These are phyloP conservation scores for Pyrus betulifolia DNA, from an alignment of 306 rosid genomes.

Conservation along the genomic window DNA sequence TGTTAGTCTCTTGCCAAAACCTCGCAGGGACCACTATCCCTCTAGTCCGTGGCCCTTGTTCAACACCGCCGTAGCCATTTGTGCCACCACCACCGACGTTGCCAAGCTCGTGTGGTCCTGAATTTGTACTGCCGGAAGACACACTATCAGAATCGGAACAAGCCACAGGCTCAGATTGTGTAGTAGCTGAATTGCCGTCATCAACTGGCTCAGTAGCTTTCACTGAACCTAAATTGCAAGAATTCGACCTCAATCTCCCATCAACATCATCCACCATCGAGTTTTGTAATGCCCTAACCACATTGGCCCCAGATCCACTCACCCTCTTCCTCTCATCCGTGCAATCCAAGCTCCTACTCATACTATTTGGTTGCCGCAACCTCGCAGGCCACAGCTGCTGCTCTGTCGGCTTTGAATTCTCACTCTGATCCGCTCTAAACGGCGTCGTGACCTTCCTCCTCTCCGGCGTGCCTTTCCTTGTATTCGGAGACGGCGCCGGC, in stretches of 20 bases:
- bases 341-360: constrained; percentile 52
- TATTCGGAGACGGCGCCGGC: constrained; percentile 44
- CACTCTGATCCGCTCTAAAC: constrained; percentile 37
- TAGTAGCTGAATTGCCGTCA: constrained; percentile 25
- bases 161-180: constrained; percentile 26
- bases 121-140: constrained; percentile 50
- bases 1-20: constrained; percentile 62
- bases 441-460: constrained; percentile 52
- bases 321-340: constrained; percentile 34
- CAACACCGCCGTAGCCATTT: constrained; percentile 19
- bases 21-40: constrained; percentile 57
- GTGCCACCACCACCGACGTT: constrained; percentile 7
- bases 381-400: constrained; percentile 71
- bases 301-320: constrained; percentile 39
- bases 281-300: constrained; percentile 55
- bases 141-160: constrained; percentile 75
- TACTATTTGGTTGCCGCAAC: constrained; percentile 36
- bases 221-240: constrained; percentile 7
- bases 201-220: constrained; percentile 25
- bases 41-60: constrained; percentile 35
- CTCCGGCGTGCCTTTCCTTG: constrained; percentile 71
- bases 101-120: constrained; percentile 29
- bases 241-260: constrained; percentile 20
- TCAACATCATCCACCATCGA: constrained; percentile 36
- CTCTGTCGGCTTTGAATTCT: constrained; percentile 48